Base-by-base conservation (phyloP, 345 rosid genomes). In the Euphorbia tirucalli region DNA sequence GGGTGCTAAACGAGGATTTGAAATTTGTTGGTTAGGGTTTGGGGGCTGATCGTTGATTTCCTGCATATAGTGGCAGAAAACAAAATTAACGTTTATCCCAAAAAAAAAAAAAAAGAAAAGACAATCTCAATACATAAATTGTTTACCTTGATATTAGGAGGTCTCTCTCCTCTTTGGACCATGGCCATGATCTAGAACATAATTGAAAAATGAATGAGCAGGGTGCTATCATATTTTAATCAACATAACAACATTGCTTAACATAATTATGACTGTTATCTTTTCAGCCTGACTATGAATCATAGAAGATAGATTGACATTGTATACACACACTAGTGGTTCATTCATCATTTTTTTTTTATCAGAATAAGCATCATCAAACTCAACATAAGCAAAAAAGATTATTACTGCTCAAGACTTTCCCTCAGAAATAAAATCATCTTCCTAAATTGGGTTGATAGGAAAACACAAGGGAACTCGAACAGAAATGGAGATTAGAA, bases 151-250 rank as follows among this genome's bases (percentile, higher is more conserved):
- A 93, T 83, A 78, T 89, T 96, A 7, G 97, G 80, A 78, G 98
- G 99, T 80, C 80, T 88, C 88, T 93, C 98, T 78, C 98, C 98
- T 83, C 98, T 87, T 75, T 85, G 97, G 68, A 96, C 81, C 99
- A 96, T 93, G 63, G 83, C 86, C 96, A 93, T 87, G 70, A 91
- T 91, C 98, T 96, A 87, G 83, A 81, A 64, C 5, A 64, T 27
- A 55, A 74, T 54, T 35, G 73, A 25, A 65, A 54, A 31, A 15
- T 50, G 37, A 68, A 64, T 50, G 30, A 61, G 68, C 21, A 41
- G 15, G 66, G 48, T 43, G 35, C 52, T 39, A 66, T 35, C 35
- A 54, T 35, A 39, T 13, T 8, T 18, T 39, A 35, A n/a, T 69
- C 59, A 79, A 72, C 46, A 19, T 15, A 68, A 35, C 41, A 44